Evolutionary conservation across 2,329 filamentous ascomycete species (phyloP), one percentile per base, ranked within the genome.

Genomic region (Calonectria pteridis): DNA sequence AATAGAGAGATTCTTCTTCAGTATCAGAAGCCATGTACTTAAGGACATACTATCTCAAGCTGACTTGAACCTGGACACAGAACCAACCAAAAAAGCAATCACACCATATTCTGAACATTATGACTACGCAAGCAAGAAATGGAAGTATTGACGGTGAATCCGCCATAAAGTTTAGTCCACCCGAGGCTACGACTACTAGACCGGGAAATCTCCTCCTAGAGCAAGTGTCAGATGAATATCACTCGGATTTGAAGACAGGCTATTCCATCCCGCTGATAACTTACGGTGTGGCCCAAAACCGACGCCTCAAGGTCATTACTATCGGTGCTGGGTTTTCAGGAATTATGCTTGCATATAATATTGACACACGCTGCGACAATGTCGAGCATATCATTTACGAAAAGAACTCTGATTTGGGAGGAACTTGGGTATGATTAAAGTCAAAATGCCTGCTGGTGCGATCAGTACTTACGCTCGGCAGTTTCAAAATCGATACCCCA

Each of bases 301-400:
- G 49, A 4, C 6, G 23, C 14, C 26, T 51, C 4, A 69, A 73
- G 23, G 71, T 78, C 3, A 50, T 73, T 0, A 75, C 74, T 1
- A 73, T 81, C 37, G 81, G 81, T 71, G 80, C 77, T 72, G 81
- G 77, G 28, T 69, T 75, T 29, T 76, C 69, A 14, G 75, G 72
- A 14, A 74, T 76, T 37, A 88, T 88, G 5, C 94, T 94, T 75
- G 63, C 70, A 1, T 72, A 72, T 40, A 50, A 68, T 33, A 63
- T 72, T 14, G 40, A 63, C 26, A 72, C 63, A n/a, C 31, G 63
- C 18, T 26, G 29, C 6, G 23, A 35, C 6, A 72, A 72, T 49
- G 88, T 94, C 1, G 92, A 92, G 0, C 88, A 88, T 0, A 87
- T 94, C 67, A 90, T 93, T 31, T 89, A 90, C 64, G 91, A 93